These are phyloP conservation scores for Orbilia javanica DNA, from an alignment of 2,329 filamentous ascomycete species.

Conservation along the genomic window DNA sequence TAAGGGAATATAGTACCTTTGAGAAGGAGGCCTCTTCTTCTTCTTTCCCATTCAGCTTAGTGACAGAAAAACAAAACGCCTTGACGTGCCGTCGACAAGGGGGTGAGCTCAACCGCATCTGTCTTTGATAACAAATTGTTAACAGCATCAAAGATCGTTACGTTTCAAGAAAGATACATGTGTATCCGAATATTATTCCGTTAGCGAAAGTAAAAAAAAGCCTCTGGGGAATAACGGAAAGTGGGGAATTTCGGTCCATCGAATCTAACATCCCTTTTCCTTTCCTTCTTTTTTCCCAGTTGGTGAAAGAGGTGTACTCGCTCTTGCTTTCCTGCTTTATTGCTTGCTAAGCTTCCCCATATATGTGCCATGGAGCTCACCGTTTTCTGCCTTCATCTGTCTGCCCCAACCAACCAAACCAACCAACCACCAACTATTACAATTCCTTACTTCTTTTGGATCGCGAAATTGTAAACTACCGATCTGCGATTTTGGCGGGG, in stretches of 20 bases:
- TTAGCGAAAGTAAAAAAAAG: background rate
- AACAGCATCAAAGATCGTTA: constrained; percentile 1
- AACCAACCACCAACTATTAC: constrained; percentile 17
- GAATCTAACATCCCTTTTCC: background rate
- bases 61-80: background rate
- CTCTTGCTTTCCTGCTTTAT: background rate
- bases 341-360: constrained; percentile 12
- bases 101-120: constrained; percentile 13
- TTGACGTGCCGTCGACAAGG: constrained; percentile 13
- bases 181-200: constrained; percentile 27
- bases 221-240: constrained; percentile 19
- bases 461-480: constrained; percentile 15
- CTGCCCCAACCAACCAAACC: constrained; percentile 13
- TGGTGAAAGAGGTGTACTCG: background rate
- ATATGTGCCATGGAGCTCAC: constrained; percentile 2
- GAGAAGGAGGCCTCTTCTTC: background rate
- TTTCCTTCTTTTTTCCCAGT: background rate
- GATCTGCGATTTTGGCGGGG: constrained; percentile 20
- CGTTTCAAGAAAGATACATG: constrained; percentile 2
- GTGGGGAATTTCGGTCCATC: constrained; percentile 1
- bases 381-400: background rate
- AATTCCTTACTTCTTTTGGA: background rate
- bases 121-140: constrained; percentile 13
- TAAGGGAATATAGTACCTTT: background rate
- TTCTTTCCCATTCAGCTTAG: background rate